Conservation (phyloP, 169 alveolate genomes). For the Cryptosporidium canis region DNA sequence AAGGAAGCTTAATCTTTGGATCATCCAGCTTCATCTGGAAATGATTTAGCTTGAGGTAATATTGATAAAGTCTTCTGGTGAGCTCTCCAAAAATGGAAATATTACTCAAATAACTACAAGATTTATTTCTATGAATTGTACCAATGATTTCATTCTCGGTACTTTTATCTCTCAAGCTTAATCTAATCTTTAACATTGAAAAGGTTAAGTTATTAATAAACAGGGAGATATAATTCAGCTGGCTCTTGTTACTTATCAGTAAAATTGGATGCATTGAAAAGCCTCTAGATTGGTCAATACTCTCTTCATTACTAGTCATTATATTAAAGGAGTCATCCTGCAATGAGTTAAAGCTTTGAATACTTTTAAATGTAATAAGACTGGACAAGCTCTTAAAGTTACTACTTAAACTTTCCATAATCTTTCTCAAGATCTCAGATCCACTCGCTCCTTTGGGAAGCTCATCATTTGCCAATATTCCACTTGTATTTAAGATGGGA, state of each 20-base stretch:
- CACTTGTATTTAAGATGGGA: background rate
- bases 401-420: background rate
- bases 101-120: background rate
- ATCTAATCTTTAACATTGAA: background rate
- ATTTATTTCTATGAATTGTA: background rate
- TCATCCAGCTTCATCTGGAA: constrained; percentile 20
- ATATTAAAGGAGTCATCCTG: background rate
- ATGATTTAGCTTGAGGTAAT: constrained; percentile 8
- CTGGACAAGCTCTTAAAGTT: background rate
- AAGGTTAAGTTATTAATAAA: constrained; percentile 54
- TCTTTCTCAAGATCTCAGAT: background rate
- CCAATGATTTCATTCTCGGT: background rate
- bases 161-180: background rate
- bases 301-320: too few species aligned
- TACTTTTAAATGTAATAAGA: background rate
- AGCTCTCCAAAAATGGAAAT: constrained; percentile 19
- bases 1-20: background rate
- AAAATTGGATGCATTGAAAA: background rate
- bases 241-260: constrained; percentile 21
- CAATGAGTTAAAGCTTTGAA: background rate
- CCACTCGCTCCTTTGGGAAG: background rate
- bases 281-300: background rate
- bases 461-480: background rate
- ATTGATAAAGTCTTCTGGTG: constrained; percentile 30
- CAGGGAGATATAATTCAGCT: constrained; percentile 22